These are phyloP conservation scores for Cytospora schulzeri DNA, from an alignment of 2,329 filamentous ascomycete species.

Conservation along the genomic window DNA sequence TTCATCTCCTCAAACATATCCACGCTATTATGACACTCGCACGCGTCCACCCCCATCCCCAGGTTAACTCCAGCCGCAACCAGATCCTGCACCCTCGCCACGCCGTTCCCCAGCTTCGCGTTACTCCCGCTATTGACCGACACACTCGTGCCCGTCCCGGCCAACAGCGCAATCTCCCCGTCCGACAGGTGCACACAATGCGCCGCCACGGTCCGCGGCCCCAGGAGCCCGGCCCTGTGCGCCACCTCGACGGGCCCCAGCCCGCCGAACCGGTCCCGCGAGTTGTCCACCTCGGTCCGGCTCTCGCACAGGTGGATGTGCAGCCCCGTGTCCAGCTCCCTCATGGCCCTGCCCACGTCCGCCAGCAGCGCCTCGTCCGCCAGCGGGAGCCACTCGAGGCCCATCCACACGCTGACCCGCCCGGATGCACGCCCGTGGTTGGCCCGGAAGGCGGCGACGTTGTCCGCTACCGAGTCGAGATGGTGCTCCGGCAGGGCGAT, in stretches of 20 bases:
- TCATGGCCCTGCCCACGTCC: slow-evolving; percentile 29
- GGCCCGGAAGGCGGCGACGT: slow-evolving; percentile 28
- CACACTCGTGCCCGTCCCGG: slow-evolving; percentile 30
- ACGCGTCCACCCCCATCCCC: slow-evolving; percentile 33
- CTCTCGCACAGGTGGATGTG: slow-evolving; percentile 33
- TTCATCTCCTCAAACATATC: slow-evolving; percentile 36
- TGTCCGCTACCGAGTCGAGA: slow-evolving; percentile 31
- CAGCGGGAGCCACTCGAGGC: slow-evolving; percentile 31
- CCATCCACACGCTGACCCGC: slow-evolving; percentile 31
- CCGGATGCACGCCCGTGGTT: slow-evolving; percentile 27
- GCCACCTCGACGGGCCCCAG: slow-evolving; percentile 30
- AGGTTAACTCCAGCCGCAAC: slow-evolving; percentile 31
- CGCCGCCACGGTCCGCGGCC: slow-evolving; percentile 31
- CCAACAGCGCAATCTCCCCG: slow-evolving; percentile 29
- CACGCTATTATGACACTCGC: slow-evolving; percentile 33
- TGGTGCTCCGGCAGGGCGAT: slow-evolving; percentile 31
- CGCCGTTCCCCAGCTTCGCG: slow-evolving; percentile 33
- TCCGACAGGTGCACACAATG: slow-evolving; percentile 32
- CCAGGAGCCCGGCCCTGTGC: slow-evolving; percentile 30
- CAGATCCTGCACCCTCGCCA: slow-evolving; percentile 30
- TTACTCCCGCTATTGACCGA: slow-evolving; percentile 32
- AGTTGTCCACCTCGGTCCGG: slow-evolving; percentile 28
- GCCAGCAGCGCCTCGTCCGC: slow-evolving; percentile 28
- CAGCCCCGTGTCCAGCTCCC: slow-evolving; percentile 29
- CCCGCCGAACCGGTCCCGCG: slow-evolving; percentile 26